Base-by-base conservation (phyloP, 1,284 basidiomycete genomes). In the Dichomitus squalens region DNA sequence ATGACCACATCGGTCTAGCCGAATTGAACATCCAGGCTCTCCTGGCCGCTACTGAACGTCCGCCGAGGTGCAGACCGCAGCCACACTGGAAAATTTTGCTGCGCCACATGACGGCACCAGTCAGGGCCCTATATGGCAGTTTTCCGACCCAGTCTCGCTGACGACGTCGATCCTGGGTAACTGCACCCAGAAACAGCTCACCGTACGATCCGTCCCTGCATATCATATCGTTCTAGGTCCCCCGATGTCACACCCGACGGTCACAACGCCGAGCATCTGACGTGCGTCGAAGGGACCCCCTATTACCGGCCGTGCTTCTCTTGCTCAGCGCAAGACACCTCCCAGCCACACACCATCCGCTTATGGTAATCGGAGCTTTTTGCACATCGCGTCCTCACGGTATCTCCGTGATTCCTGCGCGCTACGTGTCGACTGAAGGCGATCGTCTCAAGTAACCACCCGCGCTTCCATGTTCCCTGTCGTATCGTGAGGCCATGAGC, bases 231-330 rank as follows among this genome's bases (percentile, higher is more conserved):
- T 20, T 41, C 34, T 11, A 33, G 44, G 33, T 44, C 55, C 23
- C 29, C n/a, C 46, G 44, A 49, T 46, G 29, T 50, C 44, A 16
- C 31, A 55, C 38, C 39, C n/a, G 39, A 7, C 29, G 43, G 56
- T 52, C 61, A 56, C 52, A 49, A 53, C 36, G 39, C 34, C 33
- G 18, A 16, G 31, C 61, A 56, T 58, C 56, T 63, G 61, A 63
- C 61, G 27, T 34, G 7, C 47, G 23, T n/a, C 47, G 56, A 58
- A 58, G 52, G 9, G 23, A 33, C 38, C 44, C 52, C 23, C 47
- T 52, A 59, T 55, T 51, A 35, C 44, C 39, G 29, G 23, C 34
- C 49, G 49, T 33, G 40, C 58, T 54, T 58, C 55, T 52, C 33
- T 34, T 54, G 31, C 48, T 40, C 48, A 46, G 18, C 41, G 21